A percentile compares a stretch with the other conserved stretches of the same genome.
Conservation (phyloP, 129 eudicot genomes). For the Artemisia annua region DNA sequence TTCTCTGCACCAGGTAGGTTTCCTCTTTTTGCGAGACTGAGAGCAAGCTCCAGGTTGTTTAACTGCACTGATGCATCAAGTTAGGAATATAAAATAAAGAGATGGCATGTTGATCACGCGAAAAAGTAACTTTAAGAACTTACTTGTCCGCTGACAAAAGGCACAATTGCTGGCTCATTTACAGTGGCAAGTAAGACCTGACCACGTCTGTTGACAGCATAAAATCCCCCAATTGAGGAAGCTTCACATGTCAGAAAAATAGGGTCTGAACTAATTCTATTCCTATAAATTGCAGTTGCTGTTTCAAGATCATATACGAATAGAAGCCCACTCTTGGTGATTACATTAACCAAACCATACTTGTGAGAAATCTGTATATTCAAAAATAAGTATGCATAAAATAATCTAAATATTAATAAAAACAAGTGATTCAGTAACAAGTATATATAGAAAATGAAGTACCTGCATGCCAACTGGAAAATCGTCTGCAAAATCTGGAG, state of each 20-base stretch:
- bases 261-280: slow-evolving; percentile 91
- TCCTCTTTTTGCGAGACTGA: slow-evolving; percentile 96
- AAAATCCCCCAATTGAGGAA: slow-evolving; percentile 36
- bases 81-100: neutral
- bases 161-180: slow-evolving; percentile 83
- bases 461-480: slow-evolving; percentile 99
- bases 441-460: neutral
- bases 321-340: slow-evolving; percentile 90
- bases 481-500: slow-evolving; percentile 96
- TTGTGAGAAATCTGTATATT: slow-evolving; percentile 80
- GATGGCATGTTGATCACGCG: neutral
- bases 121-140: slow-evolving; percentile 13
- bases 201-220: slow-evolving; percentile 45
- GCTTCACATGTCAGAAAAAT: slow-evolving; percentile 66
- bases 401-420: too few species aligned
- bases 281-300: slow-evolving; percentile 90
- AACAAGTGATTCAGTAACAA: slow-evolving; percentile 9
- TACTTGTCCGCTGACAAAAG: slow-evolving; percentile 93
- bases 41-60: slow-evolving; percentile 97
- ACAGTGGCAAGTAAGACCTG: slow-evolving; percentile 96
- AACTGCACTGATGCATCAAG: slow-evolving; percentile 44
- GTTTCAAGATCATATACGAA: slow-evolving; percentile 95
- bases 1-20: slow-evolving; percentile 98
- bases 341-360: slow-evolving; percentile 76
- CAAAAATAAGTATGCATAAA: neutral